Conservation (phyloP, 345 rosid genomes). For the Excoecaria agallocha region DNA sequence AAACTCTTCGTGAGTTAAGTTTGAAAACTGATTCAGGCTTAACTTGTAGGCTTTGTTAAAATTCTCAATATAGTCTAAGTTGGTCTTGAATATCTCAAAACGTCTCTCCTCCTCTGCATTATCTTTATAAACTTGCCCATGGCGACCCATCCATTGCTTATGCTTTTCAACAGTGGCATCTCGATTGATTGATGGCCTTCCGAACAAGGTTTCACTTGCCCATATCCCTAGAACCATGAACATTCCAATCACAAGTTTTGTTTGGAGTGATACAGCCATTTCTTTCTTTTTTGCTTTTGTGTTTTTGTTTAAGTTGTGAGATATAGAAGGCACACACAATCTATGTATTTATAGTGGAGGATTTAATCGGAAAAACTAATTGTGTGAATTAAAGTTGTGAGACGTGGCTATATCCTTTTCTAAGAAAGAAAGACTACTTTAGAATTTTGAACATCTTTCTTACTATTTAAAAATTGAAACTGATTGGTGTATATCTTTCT, state of each 20-base stretch:
- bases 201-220: neutral
- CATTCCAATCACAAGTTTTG: neutral
- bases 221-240: neutral
- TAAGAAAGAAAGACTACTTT: too few species aligned
- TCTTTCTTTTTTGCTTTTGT: neutral
- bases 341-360: neutral
- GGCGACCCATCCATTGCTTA: constrained; percentile 25
- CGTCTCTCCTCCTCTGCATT: constrained; percentile 21
- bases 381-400: too few species aligned
- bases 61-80: constrained; percentile 13
- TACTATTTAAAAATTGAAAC: too few species aligned
- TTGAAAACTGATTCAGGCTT: neutral
- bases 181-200: neutral
- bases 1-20: constrained; percentile 2
- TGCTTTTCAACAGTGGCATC: constrained; percentile 15
- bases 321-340: neutral
- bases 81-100: constrained; percentile 25
- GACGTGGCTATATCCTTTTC: too few species aligned
- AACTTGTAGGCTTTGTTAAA: constrained; percentile 10
- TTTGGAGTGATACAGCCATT: neutral
- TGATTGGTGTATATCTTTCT: too few species aligned
- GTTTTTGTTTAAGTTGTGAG: constrained; percentile 1
- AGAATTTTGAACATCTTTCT: too few species aligned
- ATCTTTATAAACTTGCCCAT: constrained; percentile 11
- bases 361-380: too few species aligned